These are phyloP conservation scores for Globisporangium lucens DNA, from an alignment of 352 stramenopile species.

Conservation along the genomic window DNA sequence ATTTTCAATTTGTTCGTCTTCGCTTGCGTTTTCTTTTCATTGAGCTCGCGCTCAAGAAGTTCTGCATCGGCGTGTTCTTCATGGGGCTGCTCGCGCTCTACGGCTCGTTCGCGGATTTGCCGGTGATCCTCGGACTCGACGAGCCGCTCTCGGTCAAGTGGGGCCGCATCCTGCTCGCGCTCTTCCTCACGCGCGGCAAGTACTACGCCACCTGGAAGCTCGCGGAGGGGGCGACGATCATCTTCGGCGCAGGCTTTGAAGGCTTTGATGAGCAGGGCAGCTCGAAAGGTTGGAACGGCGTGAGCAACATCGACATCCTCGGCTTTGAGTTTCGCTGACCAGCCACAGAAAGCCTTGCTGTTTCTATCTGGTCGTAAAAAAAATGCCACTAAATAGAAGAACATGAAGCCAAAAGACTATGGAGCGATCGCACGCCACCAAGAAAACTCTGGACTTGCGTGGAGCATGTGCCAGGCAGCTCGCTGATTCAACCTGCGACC, in stretches of 20 bases:
- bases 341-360: neutral
- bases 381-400: neutral
- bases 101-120: slow-evolving; percentile 40
- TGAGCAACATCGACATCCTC: slow-evolving; percentile 96
- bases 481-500: too few relatives aligned
- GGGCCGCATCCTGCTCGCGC: slow-evolving; percentile 72
- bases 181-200: slow-evolving; percentile 91
- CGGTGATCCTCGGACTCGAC: slow-evolving; percentile 42
- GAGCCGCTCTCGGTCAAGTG: slow-evolving; percentile 73
- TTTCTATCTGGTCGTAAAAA: neutral
- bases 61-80: slow-evolving; percentile 44
- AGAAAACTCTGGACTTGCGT: too few relatives aligned
- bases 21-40: too few relatives aligned
- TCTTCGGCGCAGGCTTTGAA: slow-evolving; percentile 91
- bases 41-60: slow-evolving; percentile 54
- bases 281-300: slow-evolving; percentile 88
- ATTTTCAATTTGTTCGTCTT: too few relatives aligned
- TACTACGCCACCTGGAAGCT: slow-evolving; percentile 97
- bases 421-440: neutral
- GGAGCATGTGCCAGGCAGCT: too few relatives aligned
- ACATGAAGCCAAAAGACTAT: neutral
- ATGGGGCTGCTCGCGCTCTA: slow-evolving; percentile 47
- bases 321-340: slow-evolving; percentile 94
- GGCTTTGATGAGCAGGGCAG: slow-evolving; percentile 88
- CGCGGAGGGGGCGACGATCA: slow-evolving; percentile 72